phyloP scores from a whole-genome alignment of 805 yeast species.

The Jamesozyma jinghongensis region DNA sequence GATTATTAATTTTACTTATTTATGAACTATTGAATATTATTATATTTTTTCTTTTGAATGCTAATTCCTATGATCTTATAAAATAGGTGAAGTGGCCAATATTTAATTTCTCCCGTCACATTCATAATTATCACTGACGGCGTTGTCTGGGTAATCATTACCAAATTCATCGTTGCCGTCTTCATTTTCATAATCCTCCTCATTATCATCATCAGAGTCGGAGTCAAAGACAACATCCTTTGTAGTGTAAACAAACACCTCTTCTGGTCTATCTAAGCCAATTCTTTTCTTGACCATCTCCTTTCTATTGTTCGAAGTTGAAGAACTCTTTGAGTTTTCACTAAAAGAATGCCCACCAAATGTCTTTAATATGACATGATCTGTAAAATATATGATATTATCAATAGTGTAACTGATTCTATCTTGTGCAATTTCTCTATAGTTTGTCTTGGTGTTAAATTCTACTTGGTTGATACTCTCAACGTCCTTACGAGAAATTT shows the following conservation, averaged over 20 bases:
- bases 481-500: conserved; percentile 3
- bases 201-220: conserved; percentile 3
- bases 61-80: too few species aligned
- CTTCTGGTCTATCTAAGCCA: conserved; percentile 24
- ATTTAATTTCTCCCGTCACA: too few species aligned
- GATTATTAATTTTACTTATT: too few species aligned
- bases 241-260: conserved; percentile 37
- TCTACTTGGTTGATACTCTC: conserved; percentile 17
- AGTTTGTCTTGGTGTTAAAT: conserved; percentile 11
- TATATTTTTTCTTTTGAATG: too few species aligned
- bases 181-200: conserved; percentile 9
- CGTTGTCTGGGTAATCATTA: too few species aligned
- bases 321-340: conserved; percentile 17
- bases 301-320: conserved; percentile 13
- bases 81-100: too few species aligned
- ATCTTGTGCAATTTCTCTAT: conserved; percentile 17
- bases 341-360: conserved; percentile 46
- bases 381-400: conserved; percentile 39
- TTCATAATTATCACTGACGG: too few species aligned
- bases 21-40: too few species aligned
- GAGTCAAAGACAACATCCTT: conserved; percentile 34
- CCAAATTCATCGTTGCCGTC: too few species aligned
- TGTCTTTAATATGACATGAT: conserved; percentile 48
- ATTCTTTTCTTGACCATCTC: conserved; percentile 21
- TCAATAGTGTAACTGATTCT: conserved; percentile 29